These are phyloP conservation scores for Leccinum pellstonianum DNA, from an alignment of 768 basidiomycete species.

Conservation along the genomic window DNA sequence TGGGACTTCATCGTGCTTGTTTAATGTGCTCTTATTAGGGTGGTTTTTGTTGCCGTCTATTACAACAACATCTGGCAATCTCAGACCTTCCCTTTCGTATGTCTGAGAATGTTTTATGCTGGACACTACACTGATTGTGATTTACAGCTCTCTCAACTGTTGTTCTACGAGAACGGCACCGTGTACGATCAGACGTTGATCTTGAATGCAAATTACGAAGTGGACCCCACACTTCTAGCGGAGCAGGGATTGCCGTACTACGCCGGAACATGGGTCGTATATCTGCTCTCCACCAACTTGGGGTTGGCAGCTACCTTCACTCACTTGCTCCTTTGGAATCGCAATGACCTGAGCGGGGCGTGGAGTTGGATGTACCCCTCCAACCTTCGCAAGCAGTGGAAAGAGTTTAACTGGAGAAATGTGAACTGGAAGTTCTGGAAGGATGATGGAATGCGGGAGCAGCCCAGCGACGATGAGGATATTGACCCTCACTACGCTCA, in stretches of 20 bases:
- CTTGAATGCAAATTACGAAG: conserved; percentile 48
- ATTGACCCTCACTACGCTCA: conserved; percentile 55
- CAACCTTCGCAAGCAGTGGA: conserved; percentile 25
- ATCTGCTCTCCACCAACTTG: conserved; percentile 18
- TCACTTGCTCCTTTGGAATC: conserved; percentile 56
- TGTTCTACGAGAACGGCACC: conserved; percentile 54
- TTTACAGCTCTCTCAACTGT: conserved; percentile 43
- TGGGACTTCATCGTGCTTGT: not conserved
- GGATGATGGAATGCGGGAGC: conserved; percentile 16
- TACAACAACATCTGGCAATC: conserved; percentile 56
- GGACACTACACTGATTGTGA: not conserved
- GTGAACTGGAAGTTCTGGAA: conserved; percentile 43
- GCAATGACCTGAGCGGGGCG: conserved; percentile 43
- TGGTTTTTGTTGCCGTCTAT: conserved; percentile 37
- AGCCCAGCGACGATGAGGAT: conserved; percentile 38
- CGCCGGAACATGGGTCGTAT: conserved; percentile 26
- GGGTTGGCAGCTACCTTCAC: conserved; percentile 48
- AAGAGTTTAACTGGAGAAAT: conserved; percentile 23
- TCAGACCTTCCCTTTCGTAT: conserved; percentile 58
- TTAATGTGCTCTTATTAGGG: conserved; percentile 21
- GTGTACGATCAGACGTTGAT: conserved; percentile 52
- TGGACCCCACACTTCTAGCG: conserved; percentile 49
- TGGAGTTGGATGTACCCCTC: conserved; percentile 47
- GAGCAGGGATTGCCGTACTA: conserved; percentile 38
- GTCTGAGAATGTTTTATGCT: conserved; percentile 26